These are phyloP conservation scores for Kluyveromyces sp. DNA, from an alignment of 1,139 yeast genomes.

Conservation along the genomic window DNA sequence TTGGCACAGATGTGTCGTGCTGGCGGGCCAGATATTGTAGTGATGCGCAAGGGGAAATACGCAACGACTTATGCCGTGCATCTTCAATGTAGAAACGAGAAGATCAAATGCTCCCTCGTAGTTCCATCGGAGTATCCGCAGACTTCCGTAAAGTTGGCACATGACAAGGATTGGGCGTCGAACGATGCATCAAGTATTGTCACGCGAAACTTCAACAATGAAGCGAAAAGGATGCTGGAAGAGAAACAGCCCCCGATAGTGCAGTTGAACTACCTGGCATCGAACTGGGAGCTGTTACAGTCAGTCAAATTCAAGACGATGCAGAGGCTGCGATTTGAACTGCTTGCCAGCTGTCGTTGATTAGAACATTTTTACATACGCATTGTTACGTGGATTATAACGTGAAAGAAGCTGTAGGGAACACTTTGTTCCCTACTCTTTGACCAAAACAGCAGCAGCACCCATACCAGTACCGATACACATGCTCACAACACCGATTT, in stretches of 20 bases:
- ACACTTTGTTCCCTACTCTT: constrained; percentile 42
- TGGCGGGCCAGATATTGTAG: constrained; percentile 11
- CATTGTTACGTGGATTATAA: background rate
- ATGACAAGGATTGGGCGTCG: background rate
- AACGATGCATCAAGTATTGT: background rate
- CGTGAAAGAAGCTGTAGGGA: background rate
- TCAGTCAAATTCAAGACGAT: constrained; percentile 10
- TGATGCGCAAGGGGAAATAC: constrained; percentile 14
- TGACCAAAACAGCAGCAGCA: constrained; percentile 80
- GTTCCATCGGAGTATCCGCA: constrained; percentile 17
- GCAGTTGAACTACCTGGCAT: constrained; percentile 15
- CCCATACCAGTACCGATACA: constrained; percentile 99
- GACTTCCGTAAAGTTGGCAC: constrained; percentile 11
- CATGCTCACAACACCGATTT: constrained; percentile 89
- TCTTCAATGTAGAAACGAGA: constrained; percentile 6
- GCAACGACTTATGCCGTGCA: constrained; percentile 14
- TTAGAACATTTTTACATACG: too few relatives aligned
- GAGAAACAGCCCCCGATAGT: constrained; percentile 10
- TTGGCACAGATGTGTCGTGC: constrained; percentile 13
- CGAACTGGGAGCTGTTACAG: constrained; percentile 9
- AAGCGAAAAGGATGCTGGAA: constrained; percentile 8
- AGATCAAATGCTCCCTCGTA: constrained; percentile 10
- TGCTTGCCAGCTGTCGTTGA: too few relatives aligned
- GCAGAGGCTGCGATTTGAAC: too few relatives aligned
- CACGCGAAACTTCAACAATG: constrained; percentile 13